Evolutionary conservation across 106 monocot species (phyloP), one percentile per base, ranked within the genome.

Genomic region (Allium fistulosum): DNA sequence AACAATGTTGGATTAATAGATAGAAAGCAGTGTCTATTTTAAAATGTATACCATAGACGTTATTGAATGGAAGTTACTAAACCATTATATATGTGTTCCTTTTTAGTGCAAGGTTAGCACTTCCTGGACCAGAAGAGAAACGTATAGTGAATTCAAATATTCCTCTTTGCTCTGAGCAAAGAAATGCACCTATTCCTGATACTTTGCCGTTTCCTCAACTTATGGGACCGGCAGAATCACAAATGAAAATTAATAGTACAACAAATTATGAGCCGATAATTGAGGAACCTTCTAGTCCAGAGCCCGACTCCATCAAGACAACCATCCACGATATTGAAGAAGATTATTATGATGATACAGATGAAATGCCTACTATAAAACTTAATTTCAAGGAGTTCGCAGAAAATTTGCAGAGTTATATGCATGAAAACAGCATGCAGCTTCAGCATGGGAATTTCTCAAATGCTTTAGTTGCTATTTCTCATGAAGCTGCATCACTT

Each of bases 301-400:
- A 71, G 14, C 60, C 12, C 27, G 71, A 51, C 28, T 18, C 10
- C 45, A 11, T 4, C 4, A 17, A 58, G 57, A 22, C 26, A n/a
- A 8, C 48, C 10, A 14, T 47, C 16, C 53, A 9, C 3, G 64
- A 59, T 28, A 74, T 74, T 16, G 74, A 74, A 45, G 74, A 74
- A 37, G 51, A 28, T n/a, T 75, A 52, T 61, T 61, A 52, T 75
- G 49, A 74, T 49, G 58, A 74, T 45, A 10, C 37, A 27, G 68
- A 75, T 59, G 67, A 74, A 28, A 59, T 73, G 58, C 74, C 74
- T 67, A 67, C 58, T 50, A 67, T 66, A 59, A 48, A 74, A 17
- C 59, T 74, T 14, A 49, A 48, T 57, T 11, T 58, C 12, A 67
- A 67, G 27, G 12, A 74, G 26, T 67, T 66, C 15, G 22, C 2